phyloP scores from a whole-genome alignment of 495 filamentous ascomycete genomes.

The Lasiosphaeria ovina region DNA sequence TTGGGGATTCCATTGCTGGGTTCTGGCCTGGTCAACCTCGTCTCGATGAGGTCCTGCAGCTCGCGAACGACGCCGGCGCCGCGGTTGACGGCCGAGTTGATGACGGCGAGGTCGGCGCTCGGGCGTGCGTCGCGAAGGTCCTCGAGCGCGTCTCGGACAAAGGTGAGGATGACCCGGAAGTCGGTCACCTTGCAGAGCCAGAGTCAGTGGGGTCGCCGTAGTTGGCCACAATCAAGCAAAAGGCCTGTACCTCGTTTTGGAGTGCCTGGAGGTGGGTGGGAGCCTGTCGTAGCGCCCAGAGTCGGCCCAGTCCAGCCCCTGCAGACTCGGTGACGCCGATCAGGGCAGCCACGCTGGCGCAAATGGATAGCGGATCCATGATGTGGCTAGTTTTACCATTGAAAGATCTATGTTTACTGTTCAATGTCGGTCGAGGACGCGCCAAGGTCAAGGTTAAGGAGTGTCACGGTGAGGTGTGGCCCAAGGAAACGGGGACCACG shows the following conservation, averaged over 20 bases:
- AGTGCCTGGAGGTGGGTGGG: not conserved
- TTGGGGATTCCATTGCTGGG: not conserved
- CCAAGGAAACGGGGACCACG: no score
- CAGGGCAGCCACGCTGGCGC: not conserved
- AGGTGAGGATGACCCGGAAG: not conserved
- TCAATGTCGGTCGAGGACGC: no score
- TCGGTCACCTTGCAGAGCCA: not conserved
- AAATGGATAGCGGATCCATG: not conserved
- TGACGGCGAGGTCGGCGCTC: not conserved
- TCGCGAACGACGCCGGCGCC: not conserved
- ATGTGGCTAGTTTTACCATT: not conserved
- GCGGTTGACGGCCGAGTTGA: not conserved
- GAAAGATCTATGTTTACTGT: no score
- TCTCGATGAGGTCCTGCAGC: not conserved
- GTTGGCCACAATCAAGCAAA: not conserved
- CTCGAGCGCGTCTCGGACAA: not conserved
- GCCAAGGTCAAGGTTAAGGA: no score
- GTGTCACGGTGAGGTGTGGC: no score
- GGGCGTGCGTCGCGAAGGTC: not conserved
- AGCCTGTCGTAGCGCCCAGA: not conserved
- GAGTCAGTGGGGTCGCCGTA: not conserved
- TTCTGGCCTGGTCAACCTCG: not conserved
- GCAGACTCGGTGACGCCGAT: not conserved
- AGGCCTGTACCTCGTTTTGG: slow-evolving; percentile 1
- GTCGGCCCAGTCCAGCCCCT: not conserved